Evolutionary conservation across 1,284 basidiomycete genomes (phyloP).

Genomic region (Pseudozyma sp.): DNA sequence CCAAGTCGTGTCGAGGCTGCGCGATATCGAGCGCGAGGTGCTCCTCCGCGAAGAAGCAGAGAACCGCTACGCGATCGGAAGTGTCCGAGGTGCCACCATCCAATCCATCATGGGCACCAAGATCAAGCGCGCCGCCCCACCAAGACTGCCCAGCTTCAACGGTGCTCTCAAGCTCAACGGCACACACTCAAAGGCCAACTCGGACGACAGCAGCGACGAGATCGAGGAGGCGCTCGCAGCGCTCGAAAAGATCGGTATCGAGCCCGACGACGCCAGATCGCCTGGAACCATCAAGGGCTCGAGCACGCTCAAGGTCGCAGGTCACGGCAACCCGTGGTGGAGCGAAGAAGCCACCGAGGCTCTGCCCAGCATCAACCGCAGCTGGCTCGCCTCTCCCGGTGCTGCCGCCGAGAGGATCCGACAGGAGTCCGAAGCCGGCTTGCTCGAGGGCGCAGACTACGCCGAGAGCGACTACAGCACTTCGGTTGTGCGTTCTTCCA

Average conservation of each 20-base stretch:
- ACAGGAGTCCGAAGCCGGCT: slow-evolving; percentile 43
- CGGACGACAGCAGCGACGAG: slow-evolving; percentile 58
- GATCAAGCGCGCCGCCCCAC: slow-evolving; percentile 70
- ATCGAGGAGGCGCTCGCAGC: slow-evolving; percentile 62
- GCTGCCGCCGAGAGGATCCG: slow-evolving; percentile 37
- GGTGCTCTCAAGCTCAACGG: slow-evolving; percentile 76
- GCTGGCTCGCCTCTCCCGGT: slow-evolving; percentile 52
- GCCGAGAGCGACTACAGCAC: slow-evolving; percentile 61
- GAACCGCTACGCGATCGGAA: slow-evolving; percentile 77
- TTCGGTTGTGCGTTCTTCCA: slow-evolving; percentile 59
- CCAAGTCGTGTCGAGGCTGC: slow-evolving; percentile 79
- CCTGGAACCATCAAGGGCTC: slow-evolving; percentile 40
- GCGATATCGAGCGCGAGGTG: slow-evolving; percentile 81
- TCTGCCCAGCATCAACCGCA: slow-evolving; percentile 55
- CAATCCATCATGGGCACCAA: slow-evolving; percentile 56
- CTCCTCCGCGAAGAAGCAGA: slow-evolving; percentile 52
- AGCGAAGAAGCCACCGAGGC: slow-evolving; percentile 47
- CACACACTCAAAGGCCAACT: slow-evolving; percentile 49
- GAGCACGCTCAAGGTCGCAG: slow-evolving; percentile 61
- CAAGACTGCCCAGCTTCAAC: slow-evolving; percentile 86
- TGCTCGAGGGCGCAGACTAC: slow-evolving; percentile 43
- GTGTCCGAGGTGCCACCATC: slow-evolving; percentile 68
- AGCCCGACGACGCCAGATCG: slow-evolving; percentile 31
- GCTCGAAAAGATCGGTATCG: slow-evolving; percentile 57
- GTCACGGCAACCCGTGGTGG: slow-evolving; percentile 66